A percentile compares a stretch with the other conserved stretches of the same genome.
Conservation (phyloP, 2,329 filamentous ascomycete genomes). For the Ophiosphaerella korrae region DNA sequence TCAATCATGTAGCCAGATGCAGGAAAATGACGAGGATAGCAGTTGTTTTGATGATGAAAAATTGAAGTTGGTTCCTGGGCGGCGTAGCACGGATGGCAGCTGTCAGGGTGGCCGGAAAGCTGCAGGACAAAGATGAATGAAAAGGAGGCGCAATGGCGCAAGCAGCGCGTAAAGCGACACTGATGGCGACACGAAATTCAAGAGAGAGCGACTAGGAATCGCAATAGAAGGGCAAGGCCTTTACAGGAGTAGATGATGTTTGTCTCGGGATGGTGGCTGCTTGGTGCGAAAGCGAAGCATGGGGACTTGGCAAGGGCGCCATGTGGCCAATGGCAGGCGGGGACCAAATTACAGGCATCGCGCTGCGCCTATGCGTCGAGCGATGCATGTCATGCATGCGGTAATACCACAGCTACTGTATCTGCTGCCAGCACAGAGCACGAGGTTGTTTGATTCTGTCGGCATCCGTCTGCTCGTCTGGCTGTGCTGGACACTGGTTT, state of each 20-base stretch:
- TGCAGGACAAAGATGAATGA: constrained; percentile 27
- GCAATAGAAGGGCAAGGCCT: constrained; percentile 22
- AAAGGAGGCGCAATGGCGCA: constrained; percentile 22
- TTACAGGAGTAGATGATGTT: constrained; percentile 40
- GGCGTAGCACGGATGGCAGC: constrained; percentile 43
- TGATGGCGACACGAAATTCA: constrained; percentile 18
- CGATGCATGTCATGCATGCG: constrained; percentile 11
- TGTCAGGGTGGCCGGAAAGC: constrained; percentile 38
- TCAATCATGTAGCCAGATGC: constrained; percentile 5
- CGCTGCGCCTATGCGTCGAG: constrained; percentile 16
- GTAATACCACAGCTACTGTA: too few species aligned
- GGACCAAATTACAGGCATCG: constrained; percentile 31
- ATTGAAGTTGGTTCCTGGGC: constrained; percentile 34
- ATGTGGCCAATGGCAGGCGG: constrained; percentile 27
- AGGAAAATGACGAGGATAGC: not conserved
- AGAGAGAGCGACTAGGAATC: constrained; percentile 17
- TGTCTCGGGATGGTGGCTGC: constrained; percentile 43
- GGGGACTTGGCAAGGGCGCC: constrained; percentile 25
- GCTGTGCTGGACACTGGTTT: constrained; percentile 3
- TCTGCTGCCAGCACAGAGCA: too few species aligned
- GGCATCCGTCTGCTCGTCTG: not conserved
- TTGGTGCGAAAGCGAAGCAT: constrained; percentile 35
- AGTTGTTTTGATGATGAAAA: not conserved
- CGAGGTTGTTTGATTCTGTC: not conserved
- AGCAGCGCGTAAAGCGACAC: constrained; percentile 16